Evolutionary conservation across 306 rosid genomes (phyloP), one percentile per base, ranked within the genome.

Genomic region (Lathyrus oleraceus): DNA sequence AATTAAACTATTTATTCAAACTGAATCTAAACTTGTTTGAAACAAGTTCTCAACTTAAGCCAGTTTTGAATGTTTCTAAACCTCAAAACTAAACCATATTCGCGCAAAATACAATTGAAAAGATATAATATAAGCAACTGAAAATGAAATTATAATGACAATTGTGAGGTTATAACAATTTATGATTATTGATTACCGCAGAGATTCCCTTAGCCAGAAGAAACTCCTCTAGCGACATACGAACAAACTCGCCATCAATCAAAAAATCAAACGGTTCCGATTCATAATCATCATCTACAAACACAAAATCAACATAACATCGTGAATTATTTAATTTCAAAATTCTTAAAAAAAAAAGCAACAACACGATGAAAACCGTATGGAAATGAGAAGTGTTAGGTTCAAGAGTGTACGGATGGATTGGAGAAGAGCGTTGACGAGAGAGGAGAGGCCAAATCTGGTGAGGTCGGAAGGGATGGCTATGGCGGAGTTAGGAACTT

Each of bases 141-240:
- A 56, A 25, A 54, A 54, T 54, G 10, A 25, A 5, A 13, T 27
- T 2, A 57, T 8, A 25, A 0, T 25, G 28, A 25, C 4, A 25
- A 25, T 25, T 25, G 2, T 23, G 4, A 25, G 19, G 13, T 19
- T 14, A 25, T 57, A 6, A 25, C 12, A 23, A 21, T 21, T 25
- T 53, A 53, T 15, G 16, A 40, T 32, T 38, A 5, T 59, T 1
- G 45, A 47, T 49, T 84, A 94, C 97, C 84, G 91, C 97, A 0
- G 96, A 84, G 61, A 91, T 89, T 83, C 91, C 87, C 75, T 91
- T 91, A 38, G 88, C 95, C 0, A 89, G 86, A 72, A 94, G 97
- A 66, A 94, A 94, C 76, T 91, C 78, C 61, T 87, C 95, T 8
- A 94, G 86, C 4, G 97, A 85, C 97, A 89, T 87, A 21, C 97